Conservation (phyloP, 1,284 basidiomycete species). For the Fomitiporia mediterranea region DNA sequence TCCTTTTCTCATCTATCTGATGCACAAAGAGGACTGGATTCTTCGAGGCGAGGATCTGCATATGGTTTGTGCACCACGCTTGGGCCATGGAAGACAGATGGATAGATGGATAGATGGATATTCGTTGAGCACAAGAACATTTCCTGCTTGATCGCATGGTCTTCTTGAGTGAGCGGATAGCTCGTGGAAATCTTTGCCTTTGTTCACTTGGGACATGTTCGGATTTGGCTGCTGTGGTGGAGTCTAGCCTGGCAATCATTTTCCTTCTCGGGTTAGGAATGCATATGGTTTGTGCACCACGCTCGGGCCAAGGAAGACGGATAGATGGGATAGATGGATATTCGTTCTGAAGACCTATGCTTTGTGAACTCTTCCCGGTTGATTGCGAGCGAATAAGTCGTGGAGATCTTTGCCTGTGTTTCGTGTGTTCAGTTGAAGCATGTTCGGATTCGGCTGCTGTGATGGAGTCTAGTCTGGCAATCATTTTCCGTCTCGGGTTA, state of each 20-base stretch:
- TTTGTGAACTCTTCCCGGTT: not conserved
- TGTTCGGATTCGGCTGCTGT: not conserved
- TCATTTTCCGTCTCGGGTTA: not conserved
- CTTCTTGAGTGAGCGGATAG: not conserved
- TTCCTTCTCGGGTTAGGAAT: not conserved
- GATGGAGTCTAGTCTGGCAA: not conserved
- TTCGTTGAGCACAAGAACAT: too few relatives aligned
- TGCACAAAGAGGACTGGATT: not conserved
- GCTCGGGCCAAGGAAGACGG: constrained; percentile 7
- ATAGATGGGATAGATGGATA: too few relatives aligned
- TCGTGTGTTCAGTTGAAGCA: not conserved
- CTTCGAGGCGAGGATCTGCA: not conserved
- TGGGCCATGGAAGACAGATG: constrained; percentile 6
- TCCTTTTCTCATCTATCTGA: not conserved
- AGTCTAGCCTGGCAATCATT: not conserved
- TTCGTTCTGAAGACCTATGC: too few relatives aligned
- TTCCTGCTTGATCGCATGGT: not conserved
- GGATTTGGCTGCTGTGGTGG: not conserved
- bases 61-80: constrained; percentile 5
- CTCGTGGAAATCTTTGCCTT: not conserved
- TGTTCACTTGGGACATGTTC: not conserved
- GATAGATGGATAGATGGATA: too few relatives aligned
- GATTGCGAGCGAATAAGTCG: not conserved
- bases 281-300: constrained; percentile 2
- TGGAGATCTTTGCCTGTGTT: not conserved